Conservation (phyloP, 2,329 filamentous ascomycete genomes). For the Cucurbitaria berberidis region DNA sequence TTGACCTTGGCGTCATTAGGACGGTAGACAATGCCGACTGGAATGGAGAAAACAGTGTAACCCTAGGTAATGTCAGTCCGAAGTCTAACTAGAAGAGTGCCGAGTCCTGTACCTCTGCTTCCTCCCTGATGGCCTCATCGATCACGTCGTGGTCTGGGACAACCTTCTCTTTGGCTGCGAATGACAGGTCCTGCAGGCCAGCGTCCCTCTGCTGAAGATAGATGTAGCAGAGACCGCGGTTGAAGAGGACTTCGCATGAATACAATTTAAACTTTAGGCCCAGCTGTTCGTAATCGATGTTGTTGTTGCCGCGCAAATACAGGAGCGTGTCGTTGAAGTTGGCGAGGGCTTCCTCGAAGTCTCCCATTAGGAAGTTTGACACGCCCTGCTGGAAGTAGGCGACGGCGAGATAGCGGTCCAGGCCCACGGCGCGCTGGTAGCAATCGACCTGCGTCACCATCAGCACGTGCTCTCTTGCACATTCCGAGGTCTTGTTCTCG, state of each 20-base stretch:
- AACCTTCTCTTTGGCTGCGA: conserved; percentile 93
- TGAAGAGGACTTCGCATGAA: conserved; percentile 97
- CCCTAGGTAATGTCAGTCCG: conserved; percentile 63
- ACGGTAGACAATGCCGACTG: conserved; percentile 91
- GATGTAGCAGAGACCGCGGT: conserved; percentile 95
- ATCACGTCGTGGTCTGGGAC: conserved; percentile 97
- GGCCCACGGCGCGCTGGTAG: conserved; percentile 87
- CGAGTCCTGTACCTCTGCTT: conserved; percentile 73
- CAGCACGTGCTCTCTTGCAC: conserved; percentile 19
- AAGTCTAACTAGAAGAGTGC: neutral
- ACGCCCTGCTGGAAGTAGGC: conserved; percentile 99
- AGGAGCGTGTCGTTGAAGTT: conserved; percentile 98
- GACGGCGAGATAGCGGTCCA: conserved; percentile 95
- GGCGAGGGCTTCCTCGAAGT: conserved; percentile 94
- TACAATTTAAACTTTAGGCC: conserved; percentile 95
- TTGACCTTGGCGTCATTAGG: conserved; percentile 98
- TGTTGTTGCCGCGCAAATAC: conserved; percentile 92
- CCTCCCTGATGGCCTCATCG: conserved; percentile 91
- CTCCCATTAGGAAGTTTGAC: conserved; percentile 94
- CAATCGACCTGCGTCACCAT: conserved; percentile 74
- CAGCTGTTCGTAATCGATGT: conserved; percentile 97
- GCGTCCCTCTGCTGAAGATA: conserved; percentile 91
- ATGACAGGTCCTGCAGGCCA: conserved; percentile 88
- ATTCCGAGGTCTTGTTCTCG: neutral
- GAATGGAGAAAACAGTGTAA: conserved; percentile 98